Conservation (phyloP, 225 moss, liverwort and hornwort species). For the Sphagnum tenellum region DNA sequence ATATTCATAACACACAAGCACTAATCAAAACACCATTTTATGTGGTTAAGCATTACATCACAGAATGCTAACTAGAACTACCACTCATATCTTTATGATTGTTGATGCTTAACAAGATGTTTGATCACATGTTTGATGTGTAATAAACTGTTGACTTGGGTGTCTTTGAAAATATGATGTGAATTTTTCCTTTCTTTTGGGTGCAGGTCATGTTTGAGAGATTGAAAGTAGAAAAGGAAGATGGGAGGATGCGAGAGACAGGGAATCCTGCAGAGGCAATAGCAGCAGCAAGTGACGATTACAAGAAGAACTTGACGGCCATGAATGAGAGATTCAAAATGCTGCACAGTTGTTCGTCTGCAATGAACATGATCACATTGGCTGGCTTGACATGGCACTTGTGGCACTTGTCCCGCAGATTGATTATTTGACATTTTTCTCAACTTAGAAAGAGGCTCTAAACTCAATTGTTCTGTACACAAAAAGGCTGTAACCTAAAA, state of each 20-base stretch:
- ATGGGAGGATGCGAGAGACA: slow-evolving; percentile 48
- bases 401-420: slow-evolving; percentile 60
- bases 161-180: too few relatives aligned
- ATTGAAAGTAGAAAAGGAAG: slow-evolving; percentile 64
- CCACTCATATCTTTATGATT: too few relatives aligned
- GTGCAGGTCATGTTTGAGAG: slow-evolving; percentile 84
- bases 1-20: too few relatives aligned
- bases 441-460: too few relatives aligned
- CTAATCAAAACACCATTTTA: too few relatives aligned
- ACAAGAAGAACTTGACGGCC: slow-evolving; percentile 24
- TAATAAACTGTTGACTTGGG: too few relatives aligned
- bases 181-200: neutral
- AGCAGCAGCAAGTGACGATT: slow-evolving; percentile 20
- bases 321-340: slow-evolving; percentile 36
- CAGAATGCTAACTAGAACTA: too few relatives aligned
- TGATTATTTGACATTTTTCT: slow-evolving; percentile 23
- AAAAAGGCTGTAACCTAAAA: too few relatives aligned
- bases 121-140: too few relatives aligned
- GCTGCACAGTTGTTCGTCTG: slow-evolving; percentile 54
- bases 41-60: too few relatives aligned
- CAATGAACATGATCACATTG: slow-evolving; percentile 58
- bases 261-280: slow-evolving; percentile 8
- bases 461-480: too few relatives aligned
- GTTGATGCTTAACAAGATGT: too few relatives aligned
- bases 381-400: slow-evolving; percentile 68